These are phyloP conservation scores for Macrotyloma uniflorum DNA, from an alignment of 306 rosid genomes.

Conservation along the genomic window DNA sequence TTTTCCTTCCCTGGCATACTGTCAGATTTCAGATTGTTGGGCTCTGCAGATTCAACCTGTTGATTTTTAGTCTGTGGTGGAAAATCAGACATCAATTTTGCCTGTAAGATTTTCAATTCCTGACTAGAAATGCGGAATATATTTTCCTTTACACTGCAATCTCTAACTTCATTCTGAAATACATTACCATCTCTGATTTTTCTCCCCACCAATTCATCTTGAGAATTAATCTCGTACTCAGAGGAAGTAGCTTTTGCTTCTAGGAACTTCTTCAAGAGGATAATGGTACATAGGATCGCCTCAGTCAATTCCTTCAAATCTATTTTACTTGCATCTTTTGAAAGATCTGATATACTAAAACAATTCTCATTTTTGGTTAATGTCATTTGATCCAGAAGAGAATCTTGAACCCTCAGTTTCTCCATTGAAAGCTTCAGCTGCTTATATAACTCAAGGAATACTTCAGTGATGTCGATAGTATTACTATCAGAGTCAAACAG, in stretches of 20 bases:
- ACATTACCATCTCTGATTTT: neutral
- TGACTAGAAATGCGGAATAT: slow-evolving; percentile 15
- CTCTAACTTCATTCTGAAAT: neutral
- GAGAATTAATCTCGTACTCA: slow-evolving; percentile 25
- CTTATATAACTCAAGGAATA: slow-evolving; percentile 41
- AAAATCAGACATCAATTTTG: neutral
- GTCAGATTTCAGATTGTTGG: slow-evolving; percentile 2
- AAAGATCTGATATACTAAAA: slow-evolving; percentile 30
- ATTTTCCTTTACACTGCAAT: slow-evolving; percentile 13
- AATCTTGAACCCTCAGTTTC: slow-evolving; percentile 35
- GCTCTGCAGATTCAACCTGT: slow-evolving; percentile 12
- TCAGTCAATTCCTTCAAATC: slow-evolving; percentile 37
- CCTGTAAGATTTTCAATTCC: slow-evolving; percentile 26
- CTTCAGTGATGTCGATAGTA: slow-evolving; percentile 36
- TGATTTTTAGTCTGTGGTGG: neutral
- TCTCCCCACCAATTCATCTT: slow-evolving; percentile 7
- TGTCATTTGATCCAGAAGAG: slow-evolving; percentile 16
- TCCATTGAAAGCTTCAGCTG: slow-evolving; percentile 45
- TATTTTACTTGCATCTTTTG: slow-evolving; percentile 21
- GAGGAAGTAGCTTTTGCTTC: slow-evolving; percentile 27
- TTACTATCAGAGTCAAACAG: slow-evolving; percentile 29
- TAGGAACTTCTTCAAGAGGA: slow-evolving; percentile 36
- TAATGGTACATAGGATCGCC: slow-evolving; percentile 29
- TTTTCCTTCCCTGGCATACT: neutral
- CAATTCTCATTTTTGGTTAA: slow-evolving; percentile 1